phyloP scores from a whole-genome alignment of 805 yeast genomes.

The Candida fluviatilis region DNA sequence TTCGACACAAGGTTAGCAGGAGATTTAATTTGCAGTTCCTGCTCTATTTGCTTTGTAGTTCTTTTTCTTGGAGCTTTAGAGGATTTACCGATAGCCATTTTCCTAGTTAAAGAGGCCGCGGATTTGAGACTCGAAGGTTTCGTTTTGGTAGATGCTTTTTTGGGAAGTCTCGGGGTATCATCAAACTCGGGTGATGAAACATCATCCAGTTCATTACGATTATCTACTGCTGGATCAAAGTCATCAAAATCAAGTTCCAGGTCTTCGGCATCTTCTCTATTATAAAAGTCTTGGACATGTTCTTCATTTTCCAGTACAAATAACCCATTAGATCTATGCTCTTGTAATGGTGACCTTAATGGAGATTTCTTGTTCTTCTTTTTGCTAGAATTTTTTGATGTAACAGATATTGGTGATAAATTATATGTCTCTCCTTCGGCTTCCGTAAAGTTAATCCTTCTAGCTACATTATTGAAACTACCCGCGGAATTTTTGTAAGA shows the following conservation, averaged over 20 bases:
- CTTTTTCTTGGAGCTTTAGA: constrained; percentile 1
- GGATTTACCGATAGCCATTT: constrained; percentile 26
- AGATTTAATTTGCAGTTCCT: constrained; percentile 6
- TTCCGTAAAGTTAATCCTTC: constrained; percentile 33
- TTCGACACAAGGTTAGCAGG: constrained; percentile 10
- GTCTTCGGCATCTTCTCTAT: constrained; percentile 21
- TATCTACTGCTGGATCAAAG: background rate
- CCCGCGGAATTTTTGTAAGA: constrained; percentile 1
- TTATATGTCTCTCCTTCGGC: constrained; percentile 29
- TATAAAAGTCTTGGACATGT: no score
- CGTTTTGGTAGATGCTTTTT: background rate
- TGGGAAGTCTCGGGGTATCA: no score
- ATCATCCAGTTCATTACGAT: background rate
- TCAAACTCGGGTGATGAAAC: background rate
- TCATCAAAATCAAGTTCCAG: constrained; percentile 5
- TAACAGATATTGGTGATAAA: constrained; percentile 24
- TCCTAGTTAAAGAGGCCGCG: constrained; percentile 25
- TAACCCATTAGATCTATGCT: constrained; percentile 8
- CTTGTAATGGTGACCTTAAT: constrained; percentile 27
- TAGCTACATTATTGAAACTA: constrained; percentile 23
- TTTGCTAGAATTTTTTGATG: constrained; percentile 12
- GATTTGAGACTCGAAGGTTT: background rate
- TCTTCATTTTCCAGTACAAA: background rate
- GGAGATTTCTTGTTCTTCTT: constrained; percentile 26
- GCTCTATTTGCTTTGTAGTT: constrained; percentile 1